Conservation (phyloP, 2,329 filamentous ascomycete species). For the Chaetomium sp. region DNA sequence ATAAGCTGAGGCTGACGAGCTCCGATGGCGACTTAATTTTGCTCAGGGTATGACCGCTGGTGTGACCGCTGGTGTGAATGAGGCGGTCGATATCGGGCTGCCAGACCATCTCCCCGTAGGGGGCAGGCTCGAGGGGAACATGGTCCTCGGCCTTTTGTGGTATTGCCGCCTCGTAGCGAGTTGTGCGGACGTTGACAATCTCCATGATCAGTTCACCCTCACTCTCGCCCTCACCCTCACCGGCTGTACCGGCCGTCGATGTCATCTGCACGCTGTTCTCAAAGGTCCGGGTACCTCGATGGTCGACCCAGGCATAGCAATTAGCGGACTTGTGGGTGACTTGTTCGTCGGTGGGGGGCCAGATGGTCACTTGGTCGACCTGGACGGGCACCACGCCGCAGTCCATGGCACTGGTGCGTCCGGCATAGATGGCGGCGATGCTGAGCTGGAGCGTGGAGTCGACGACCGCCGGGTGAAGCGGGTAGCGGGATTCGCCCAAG, state of each 20-base stretch:
- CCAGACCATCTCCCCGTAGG: not conserved
- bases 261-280: not conserved
- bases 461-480: slow-evolving; percentile 35
- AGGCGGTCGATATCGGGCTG: not conserved
- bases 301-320: not conserved
- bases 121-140: not conserved
- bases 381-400: not conserved
- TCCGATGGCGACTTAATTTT: not conserved
- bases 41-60: not conserved
- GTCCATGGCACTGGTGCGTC: not conserved
- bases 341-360: not conserved
- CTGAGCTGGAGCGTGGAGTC: slow-evolving; percentile 32
- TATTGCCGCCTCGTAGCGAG: not conserved
- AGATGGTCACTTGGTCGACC: not conserved
- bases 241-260: not conserved
- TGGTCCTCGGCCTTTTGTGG: not conserved
- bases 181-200: not conserved
- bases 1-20: not conserved
- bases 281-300: not conserved
- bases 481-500: slow-evolving; percentile 32
- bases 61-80: not conserved
- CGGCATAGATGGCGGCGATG: not conserved
- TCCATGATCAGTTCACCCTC: not conserved
- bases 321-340: not conserved
- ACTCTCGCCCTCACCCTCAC: too few relatives aligned